Evolutionary conservation across 305 asterid genomes (phyloP), one percentile per base, ranked within the genome.

Genomic region (Fraxinus velutina): DNA sequence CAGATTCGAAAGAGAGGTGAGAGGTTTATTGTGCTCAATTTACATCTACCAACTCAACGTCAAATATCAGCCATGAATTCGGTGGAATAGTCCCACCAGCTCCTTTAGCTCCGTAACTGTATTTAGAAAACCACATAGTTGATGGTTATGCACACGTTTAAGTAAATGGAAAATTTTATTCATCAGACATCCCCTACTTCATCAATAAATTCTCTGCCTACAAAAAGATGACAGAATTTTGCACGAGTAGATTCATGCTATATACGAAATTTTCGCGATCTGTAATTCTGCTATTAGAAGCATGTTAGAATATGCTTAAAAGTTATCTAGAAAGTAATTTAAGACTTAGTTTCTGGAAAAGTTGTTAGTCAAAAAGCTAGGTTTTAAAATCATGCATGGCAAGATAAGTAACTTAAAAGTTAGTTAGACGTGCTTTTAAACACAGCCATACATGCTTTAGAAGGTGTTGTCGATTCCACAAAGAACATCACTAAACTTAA

Each of bases 1-100:
- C 68, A n/a, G 62, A 78, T 64, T 64, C 17, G 4, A 42, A 74
- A 33, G 62, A 75, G 73, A 30, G 64, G 7, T 6, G 77, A 7
- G 29, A 22, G 36, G 21, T 33, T 75, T 52, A 44, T 17, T 52
- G 24, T 12, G 0, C 77, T 91, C 87, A 95, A 66, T 89, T 88
- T n/a, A 90, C 99, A 24, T 81, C 89, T 0, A 90, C 86, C 89
- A 95, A 83, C 92, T 93, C 99, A 75, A 95, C 99, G 75, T 95
- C 97, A 80, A 95, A 93, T 83, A 90, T 83, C 85, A 93, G 90
- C 98, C 96, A 90, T 8, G 99, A 44, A 77, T 95, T 95, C n/a
- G 94, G 92, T 50, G 98, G 98, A 80, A 93, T 95, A 30, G 80
- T 90, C 6, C 85, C 81, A 34, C 88, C 86, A 83, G 85, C 84